A percentile compares a stretch with the other conserved stretches of the same genome.
Evolutionary conservation across 306 rosid genomes (phyloP).

Genomic region (Phaseolus lunatus): DNA sequence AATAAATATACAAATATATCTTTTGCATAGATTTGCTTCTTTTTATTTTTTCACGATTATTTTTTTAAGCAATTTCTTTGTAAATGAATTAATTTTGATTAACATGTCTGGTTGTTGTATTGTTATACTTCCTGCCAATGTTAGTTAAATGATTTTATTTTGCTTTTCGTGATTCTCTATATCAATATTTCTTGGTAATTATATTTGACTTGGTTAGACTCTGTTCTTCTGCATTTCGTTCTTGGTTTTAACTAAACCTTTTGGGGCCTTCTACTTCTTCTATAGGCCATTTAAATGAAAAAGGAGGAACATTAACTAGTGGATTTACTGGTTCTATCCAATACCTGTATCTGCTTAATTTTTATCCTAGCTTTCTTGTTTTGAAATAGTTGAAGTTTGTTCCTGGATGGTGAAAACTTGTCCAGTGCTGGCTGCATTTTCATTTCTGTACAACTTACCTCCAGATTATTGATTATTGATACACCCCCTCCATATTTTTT

Average conservation of each 20-base stretch:
- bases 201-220: background rate
- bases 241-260: background rate
- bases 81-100: background rate
- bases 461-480: background rate
- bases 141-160: background rate
- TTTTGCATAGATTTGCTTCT: background rate
- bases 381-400: slow-evolving; percentile 8
- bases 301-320: background rate
- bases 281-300: background rate
- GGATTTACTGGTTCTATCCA: background rate
- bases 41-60: background rate
- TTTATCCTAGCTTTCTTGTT: slow-evolving; percentile 5
- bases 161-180: background rate
- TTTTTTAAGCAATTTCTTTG: background rate
- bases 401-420: background rate
- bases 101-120: background rate
- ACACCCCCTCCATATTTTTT: background rate
- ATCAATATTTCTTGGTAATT: slow-evolving; percentile 16
- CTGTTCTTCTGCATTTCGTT: background rate
- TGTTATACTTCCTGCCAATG: background rate
- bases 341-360: slow-evolving; percentile 7
- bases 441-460: background rate
- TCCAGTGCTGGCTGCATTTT: background rate
- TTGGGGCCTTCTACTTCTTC: background rate
- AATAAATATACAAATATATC: slow-evolving; percentile 15